Base-by-base conservation (phyloP, 169 alveolate species). In the Cryptosporidium tyzzeri region DNA sequence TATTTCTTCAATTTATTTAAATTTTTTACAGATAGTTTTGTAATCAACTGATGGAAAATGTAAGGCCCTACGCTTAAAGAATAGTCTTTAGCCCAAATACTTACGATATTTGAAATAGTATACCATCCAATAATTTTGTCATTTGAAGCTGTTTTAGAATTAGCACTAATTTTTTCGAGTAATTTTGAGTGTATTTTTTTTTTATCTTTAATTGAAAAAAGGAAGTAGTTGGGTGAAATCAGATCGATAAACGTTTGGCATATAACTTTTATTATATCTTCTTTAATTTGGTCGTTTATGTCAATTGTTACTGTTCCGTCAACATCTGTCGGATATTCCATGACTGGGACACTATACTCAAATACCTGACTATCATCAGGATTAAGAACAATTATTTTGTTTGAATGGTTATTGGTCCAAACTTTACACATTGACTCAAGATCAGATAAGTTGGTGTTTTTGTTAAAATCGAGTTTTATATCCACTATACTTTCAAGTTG, bases 51-150 rank as follows among this genome's bases (percentile, higher is more conserved):
- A 31, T 10, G 3, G 62, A 35, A 73, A 37, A 73, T 53, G 68
- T 21, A 4, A 33, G 51, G 39, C 5, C 70, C 62, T n/a, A 53
- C 18, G 8, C 7, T 59, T 3, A 50, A 59, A 12, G 59, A 53
- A 33, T 55, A 53, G 9, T 80, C 75, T 62, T 80, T 80, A 23
- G 75, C 48, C 89, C 89, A 80, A 0, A 8, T 18, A 10, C 18
- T 62, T 7, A 80, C 65, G 5, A 65, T 26, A 16, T 23, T 26
- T 1, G 59, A 21, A 62, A 62, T 26, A 37, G 26, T 44, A 21
- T 61, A 23, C 89, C 89, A 80, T 14, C 89, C 89, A 14, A 80
- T 12, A 8, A 80, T 80, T 16, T 45, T 73, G n/a, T 73, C 69
- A 8, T 45, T 45, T 18, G 14, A 41, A 12, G 2, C 29, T 33